A percentile compares a stretch with the other conserved stretches of the same genome.
These are phyloP conservation scores for Mucor irregularis DNA, from an alignment of 371 early-diverging fungal species.

Conservation along the genomic window DNA sequence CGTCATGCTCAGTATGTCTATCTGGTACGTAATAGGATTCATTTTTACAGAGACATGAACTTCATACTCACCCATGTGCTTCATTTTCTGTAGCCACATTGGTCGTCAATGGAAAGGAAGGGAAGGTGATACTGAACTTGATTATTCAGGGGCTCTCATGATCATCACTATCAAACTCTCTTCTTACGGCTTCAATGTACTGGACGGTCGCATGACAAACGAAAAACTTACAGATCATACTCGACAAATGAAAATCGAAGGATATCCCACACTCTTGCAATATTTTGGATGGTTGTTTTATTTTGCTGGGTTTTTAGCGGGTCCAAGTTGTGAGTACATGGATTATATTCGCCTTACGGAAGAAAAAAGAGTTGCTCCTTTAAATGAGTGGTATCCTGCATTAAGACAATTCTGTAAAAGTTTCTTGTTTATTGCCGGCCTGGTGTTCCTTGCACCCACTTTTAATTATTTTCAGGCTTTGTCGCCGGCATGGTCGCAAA, in stretches of 20 bases:
- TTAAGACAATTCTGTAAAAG: conserved; percentile 32
- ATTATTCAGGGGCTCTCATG: conserved; percentile 92
- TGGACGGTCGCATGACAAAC: conserved; percentile 18
- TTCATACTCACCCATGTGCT: neutral
- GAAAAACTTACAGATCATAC: conserved; percentile 52
- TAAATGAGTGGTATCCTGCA: conserved; percentile 17
- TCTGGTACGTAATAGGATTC: conserved; percentile 49
- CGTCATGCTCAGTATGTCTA: conserved; percentile 78
- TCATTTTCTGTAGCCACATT: conserved; percentile 53
- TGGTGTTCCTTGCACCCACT: conserved; percentile 39
- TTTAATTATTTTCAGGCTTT: conserved; percentile 42
- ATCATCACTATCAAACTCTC: conserved; percentile 86
- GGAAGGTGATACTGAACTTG: conserved; percentile 59
- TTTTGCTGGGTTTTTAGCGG: conserved; percentile 83
- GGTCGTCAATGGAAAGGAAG: conserved; percentile 55
- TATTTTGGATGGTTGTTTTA: conserved; percentile 88
- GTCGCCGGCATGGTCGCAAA: conserved; percentile 15
- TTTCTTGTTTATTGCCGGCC: conserved; percentile 31
- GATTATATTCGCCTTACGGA: conserved; percentile 65
- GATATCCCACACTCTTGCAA: conserved; percentile 73
- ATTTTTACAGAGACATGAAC: neutral
- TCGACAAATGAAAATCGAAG: conserved; percentile 54
- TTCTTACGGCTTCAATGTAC: conserved; percentile 82
- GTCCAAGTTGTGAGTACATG: conserved; percentile 83
- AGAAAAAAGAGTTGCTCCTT: neutral